Evolutionary conservation across 2,329 filamentous ascomycete genomes (phyloP), one percentile per base, ranked within the genome.

Genomic region (Colletotrichum destructivum): DNA sequence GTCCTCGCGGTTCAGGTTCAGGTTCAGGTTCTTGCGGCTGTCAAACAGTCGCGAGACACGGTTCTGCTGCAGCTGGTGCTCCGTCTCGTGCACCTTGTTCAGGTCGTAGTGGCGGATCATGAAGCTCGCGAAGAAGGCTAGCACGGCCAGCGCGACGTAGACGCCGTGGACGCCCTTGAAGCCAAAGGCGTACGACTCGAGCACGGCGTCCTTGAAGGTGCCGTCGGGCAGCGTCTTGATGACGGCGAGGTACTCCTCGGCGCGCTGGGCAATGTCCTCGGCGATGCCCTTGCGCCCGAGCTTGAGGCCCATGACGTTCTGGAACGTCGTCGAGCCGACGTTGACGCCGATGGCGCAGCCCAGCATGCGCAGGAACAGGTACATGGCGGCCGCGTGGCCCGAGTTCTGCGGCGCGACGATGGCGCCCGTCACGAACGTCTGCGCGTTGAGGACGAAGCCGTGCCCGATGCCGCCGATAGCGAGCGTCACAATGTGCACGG

Each of bases 351-450:
- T 66, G 46, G 74, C 69, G 40, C 69, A 69, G 16, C 74, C 74
- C 0, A 75, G 67, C 64, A 72, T 73, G 47, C 74, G 74, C 18
- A 74, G 64, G 69, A 75, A 75, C 15, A 74, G 61, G 46, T 75
- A 75, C 71, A 73, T 73, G 47, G 73, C 63, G 18, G 74, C 74
- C 12, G 74, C 73, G 18, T 73, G 66, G 42, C 74, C 73, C n/a
- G 70, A 71, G 44, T 75, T 72, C 21, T 73, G 56, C 6, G 67
- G 46, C 26, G 52, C 44, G 13, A 71, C 74, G 23, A 75, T 68
- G 2, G 75, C 75, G 38, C 75, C 74, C 9, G 74, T 75, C 11
- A 74, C 71, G n/a, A 76, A 76, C 2, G 71, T 76, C 69, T 76
- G 75, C 23, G 75, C 74, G 16, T 76, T 76, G 35, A 76, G 67